A percentile compares a stretch with the other conserved stretches of the same genome.
Evolutionary conservation across 108 stramenopile genomes (phyloP).

Genomic region (Cylindrotheca fusiformis): DNA sequence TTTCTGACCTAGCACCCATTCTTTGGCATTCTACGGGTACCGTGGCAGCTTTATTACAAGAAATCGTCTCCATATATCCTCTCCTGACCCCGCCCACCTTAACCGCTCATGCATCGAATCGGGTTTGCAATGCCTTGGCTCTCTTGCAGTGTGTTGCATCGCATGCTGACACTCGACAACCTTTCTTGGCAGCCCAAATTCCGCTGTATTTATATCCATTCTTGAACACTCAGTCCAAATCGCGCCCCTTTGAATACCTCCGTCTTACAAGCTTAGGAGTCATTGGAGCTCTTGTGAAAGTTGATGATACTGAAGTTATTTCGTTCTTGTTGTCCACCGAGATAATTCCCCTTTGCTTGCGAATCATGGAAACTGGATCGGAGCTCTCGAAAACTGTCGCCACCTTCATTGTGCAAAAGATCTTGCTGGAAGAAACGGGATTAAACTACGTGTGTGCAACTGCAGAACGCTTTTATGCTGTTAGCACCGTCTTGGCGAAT

Average conservation of each 20-base stretch:
- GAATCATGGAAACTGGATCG: conserved; percentile 87
- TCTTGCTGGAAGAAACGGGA: conserved; percentile 96
- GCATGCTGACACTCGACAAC: conserved; percentile 93
- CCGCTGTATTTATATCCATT: conserved; percentile 99
- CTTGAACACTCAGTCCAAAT: conserved; percentile 94
- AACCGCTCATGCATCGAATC: conserved; percentile 94
- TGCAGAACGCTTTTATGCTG: conserved; percentile 98
- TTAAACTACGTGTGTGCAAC: conserved; percentile 99
- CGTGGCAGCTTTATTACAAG: conserved; percentile 92
- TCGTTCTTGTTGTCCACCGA: conserved; percentile 96
- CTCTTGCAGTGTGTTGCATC: conserved; percentile 98
- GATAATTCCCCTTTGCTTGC: conserved; percentile 62
- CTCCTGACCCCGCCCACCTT: conserved; percentile 94
- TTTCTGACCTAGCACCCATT: conserved; percentile 94
- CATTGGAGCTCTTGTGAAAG: conserved; percentile 99
- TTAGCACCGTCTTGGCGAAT: conserved; percentile 89
- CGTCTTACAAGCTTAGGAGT: conserved; percentile 96
- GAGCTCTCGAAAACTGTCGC: conserved; percentile 98
- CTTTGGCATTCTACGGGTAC: conserved; percentile 79
- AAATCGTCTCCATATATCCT: conserved; percentile 98
- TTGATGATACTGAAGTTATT: conserved; percentile 98
- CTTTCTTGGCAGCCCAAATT: conserved; percentile 94
- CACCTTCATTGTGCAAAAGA: conserved; percentile 99
- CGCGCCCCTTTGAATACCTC: conserved; percentile 97
- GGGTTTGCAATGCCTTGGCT: conserved; percentile 99